phyloP scores from a whole-genome alignment of 768 basidiomycete genomes.

The Boletus insuetus region DNA sequence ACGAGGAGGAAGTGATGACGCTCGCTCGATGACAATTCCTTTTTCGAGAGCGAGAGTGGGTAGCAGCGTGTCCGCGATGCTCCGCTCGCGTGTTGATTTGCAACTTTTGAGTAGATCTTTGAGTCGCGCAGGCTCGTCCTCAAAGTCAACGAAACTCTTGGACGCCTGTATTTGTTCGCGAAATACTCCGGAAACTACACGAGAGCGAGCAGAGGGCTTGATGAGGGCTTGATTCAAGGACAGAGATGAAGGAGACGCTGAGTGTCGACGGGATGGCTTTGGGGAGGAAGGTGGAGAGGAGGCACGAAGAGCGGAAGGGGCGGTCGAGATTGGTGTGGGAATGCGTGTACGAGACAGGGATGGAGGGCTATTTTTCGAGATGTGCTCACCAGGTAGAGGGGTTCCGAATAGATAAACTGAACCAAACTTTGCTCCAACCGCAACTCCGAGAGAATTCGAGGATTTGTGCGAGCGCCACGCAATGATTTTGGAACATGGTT shows the following conservation, averaged over 20 bases:
- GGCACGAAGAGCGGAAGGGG: slow-evolving; percentile 5
- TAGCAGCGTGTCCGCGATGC: slow-evolving; percentile 32
- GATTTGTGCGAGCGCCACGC: slow-evolving; percentile 15
- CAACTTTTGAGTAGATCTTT: slow-evolving; percentile 68
- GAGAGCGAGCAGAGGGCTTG: slow-evolving; percentile 52
- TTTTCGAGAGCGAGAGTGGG: slow-evolving; percentile 33
- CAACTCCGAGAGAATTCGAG: slow-evolving; percentile 12
- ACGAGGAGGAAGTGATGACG: slow-evolving; percentile 10
- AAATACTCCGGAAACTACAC: slow-evolving; percentile 70
- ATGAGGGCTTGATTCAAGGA: slow-evolving; percentile 44
- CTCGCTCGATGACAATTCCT: slow-evolving; percentile 22
- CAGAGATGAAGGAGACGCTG: slow-evolving; percentile 39
- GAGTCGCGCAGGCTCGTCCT: slow-evolving; percentile 74
- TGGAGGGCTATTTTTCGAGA: slow-evolving; percentile 1
- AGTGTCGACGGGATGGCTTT: slow-evolving; percentile 26
- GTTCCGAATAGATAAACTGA: slow-evolving; percentile 30
- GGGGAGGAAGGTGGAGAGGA: slow-evolving; percentile 24
- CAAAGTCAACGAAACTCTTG: slow-evolving; percentile 77
- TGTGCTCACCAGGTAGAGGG: slow-evolving; percentile 21
- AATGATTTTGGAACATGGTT: slow-evolving; percentile 14
- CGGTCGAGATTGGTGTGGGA: slow-evolving; percentile 1
- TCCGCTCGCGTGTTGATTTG: slow-evolving; percentile 25
- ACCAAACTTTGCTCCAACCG: slow-evolving; percentile 22
- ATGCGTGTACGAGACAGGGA: slow-evolving; percentile 14
- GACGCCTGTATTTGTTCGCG: slow-evolving; percentile 72